Conservation (phyloP, 2,329 filamentous ascomycete species). For the Cordyceps militaris region DNA sequence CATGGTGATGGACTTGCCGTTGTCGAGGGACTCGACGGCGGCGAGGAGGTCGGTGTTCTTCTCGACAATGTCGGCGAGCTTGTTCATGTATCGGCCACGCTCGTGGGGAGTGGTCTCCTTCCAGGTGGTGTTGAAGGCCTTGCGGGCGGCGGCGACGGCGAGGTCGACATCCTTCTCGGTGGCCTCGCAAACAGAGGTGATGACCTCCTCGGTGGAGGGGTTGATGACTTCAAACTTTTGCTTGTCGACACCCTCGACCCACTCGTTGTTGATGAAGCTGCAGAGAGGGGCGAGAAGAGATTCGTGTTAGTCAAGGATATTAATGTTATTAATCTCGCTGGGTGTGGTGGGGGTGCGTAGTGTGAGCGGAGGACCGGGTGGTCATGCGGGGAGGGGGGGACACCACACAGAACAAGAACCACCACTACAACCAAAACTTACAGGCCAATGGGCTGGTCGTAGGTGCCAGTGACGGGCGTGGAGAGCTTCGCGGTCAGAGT, state of each 20-base stretch:
- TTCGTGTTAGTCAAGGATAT: background rate
- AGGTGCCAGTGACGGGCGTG: slow-evolving; percentile 57
- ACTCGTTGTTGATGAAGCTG: slow-evolving; percentile 92
- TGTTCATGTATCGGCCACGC: slow-evolving; percentile 62
- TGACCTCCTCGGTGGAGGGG: slow-evolving; percentile 76
- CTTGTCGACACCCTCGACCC: slow-evolving; percentile 69
- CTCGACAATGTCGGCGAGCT: slow-evolving; percentile 75
- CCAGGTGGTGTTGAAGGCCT: slow-evolving; percentile 75
- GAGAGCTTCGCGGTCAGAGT: slow-evolving; percentile 53
- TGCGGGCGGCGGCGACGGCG: slow-evolving; percentile 77
- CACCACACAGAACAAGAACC: slow-evolving; percentile 20
- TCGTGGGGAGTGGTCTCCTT: slow-evolving; percentile 58
- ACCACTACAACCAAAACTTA: slow-evolving; percentile 30
- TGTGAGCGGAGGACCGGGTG: background rate
- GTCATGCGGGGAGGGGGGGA: background rate
- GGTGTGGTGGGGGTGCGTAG: background rate
- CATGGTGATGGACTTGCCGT: slow-evolving; percentile 74
- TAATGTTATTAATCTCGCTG: too few species aligned
- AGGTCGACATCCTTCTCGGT: slow-evolving; percentile 79
- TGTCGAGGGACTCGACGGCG: slow-evolving; percentile 79
- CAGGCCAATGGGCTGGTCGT: slow-evolving; percentile 55
- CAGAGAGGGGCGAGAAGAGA: background rate
- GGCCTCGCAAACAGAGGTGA: slow-evolving; percentile 75
- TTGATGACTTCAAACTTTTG: slow-evolving; percentile 91
- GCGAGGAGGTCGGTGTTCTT: slow-evolving; percentile 70